A percentile compares a stretch with the other conserved stretches of the same genome.
phyloP scores from a whole-genome alignment of 306 rosid species.

The Ormosia emarginata region DNA sequence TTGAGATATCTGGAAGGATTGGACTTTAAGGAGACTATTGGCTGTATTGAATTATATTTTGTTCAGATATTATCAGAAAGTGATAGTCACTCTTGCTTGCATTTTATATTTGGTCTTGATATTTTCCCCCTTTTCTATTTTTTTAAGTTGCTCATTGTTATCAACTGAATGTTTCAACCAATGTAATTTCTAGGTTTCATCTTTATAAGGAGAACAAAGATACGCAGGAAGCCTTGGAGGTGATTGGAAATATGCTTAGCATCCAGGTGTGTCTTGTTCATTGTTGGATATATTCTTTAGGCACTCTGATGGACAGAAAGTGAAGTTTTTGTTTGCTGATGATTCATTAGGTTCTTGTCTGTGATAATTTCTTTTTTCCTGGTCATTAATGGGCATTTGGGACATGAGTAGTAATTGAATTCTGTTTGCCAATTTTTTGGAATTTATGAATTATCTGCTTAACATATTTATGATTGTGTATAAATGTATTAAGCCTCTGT shows the following conservation, averaged over 20 bases:
- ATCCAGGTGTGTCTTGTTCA: constrained; percentile 58
- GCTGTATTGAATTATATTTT: not conserved
- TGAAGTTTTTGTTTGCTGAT: constrained; percentile 11
- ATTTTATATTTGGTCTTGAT: not conserved
- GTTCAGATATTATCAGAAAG: not conserved
- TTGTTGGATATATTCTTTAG: not conserved
- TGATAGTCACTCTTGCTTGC: constrained; percentile 6
- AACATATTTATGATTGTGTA: not conserved
- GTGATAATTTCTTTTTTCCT: not conserved
- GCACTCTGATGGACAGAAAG: not conserved
- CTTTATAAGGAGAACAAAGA: constrained; percentile 96
- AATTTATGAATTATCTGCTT: not conserved
- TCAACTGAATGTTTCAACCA: constrained; percentile 15
- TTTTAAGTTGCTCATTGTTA: constrained; percentile 13
- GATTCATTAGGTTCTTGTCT: constrained; percentile 5
- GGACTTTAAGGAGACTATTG: not conserved
- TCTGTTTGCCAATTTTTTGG: not conserved
- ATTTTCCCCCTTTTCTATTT: not conserved
- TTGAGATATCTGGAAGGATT: not conserved
- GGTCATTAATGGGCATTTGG: not conserved
- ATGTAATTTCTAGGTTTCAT: constrained; percentile 64
- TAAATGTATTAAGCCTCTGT: not conserved
- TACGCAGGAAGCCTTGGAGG: constrained; percentile 88
- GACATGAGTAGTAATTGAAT: not conserved
- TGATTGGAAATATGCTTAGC: constrained; percentile 86